Percentiles rank a stretch among this genome's conserved stretches.
These are phyloP conservation scores for Scenedesmus sp. DNA, from an alignment of 163 green algal species.

Conservation along the genomic window DNA sequence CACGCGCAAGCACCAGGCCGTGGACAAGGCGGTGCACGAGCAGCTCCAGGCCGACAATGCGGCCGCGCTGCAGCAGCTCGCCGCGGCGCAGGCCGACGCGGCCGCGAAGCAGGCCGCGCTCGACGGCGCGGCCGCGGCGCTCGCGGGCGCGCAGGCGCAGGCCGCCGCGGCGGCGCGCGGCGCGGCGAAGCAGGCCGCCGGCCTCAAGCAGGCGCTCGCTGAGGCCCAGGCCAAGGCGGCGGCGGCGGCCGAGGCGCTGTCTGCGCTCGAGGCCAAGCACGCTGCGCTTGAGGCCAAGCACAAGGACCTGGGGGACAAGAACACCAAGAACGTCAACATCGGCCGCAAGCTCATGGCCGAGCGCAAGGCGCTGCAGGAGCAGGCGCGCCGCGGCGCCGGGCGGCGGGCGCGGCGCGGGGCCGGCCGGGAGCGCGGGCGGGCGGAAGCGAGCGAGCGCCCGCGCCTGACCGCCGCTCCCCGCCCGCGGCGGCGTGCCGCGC, in stretches of 20 bases:
- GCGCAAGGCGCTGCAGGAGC: too few relatives aligned
- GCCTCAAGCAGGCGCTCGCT: neutral
- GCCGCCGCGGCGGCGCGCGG: neutral
- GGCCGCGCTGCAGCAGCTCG: conserved; percentile 12
- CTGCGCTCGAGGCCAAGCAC: neutral
- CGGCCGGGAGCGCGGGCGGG: too few relatives aligned
- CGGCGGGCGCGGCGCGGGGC: too few relatives aligned
- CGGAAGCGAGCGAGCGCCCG: neutral
- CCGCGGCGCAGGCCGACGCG: neutral
- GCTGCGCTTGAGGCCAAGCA: too few relatives aligned
- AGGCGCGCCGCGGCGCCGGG: too few relatives aligned
- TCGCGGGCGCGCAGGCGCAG: conserved; percentile 9
- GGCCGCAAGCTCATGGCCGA: too few relatives aligned
- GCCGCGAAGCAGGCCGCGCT: too few relatives aligned
- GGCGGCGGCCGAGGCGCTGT: neutral
- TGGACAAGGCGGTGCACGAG: conserved; percentile 20
- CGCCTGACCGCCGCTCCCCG: conserved; percentile 6
- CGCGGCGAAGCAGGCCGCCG: neutral
- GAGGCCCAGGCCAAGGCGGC: neutral
- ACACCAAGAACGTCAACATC: too few relatives aligned
- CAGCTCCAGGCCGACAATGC: conserved; percentile 10
- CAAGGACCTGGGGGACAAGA: too few relatives aligned
- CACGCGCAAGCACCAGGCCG: conserved; percentile 22
- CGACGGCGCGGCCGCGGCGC: too few relatives aligned
- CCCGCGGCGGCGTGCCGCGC: too few relatives aligned